Percentiles rank a stretch among this genome's conserved stretches.
phyloP scores from a whole-genome alignment of 805 yeast genomes.

The Kuraishia borneana region DNA sequence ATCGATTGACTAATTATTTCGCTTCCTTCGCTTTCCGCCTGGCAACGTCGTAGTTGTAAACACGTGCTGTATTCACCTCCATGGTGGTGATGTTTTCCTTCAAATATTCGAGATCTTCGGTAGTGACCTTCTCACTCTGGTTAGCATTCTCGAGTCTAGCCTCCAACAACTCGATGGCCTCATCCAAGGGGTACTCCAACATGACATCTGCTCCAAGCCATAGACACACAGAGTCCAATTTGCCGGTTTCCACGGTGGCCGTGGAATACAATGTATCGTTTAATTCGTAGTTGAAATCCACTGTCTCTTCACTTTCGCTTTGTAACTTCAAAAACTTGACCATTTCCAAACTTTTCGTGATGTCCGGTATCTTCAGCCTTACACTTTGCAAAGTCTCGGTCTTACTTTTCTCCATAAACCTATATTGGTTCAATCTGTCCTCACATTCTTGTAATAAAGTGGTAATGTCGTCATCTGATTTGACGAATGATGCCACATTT shows the following conservation, averaged over 20 bases:
- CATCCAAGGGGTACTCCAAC: conserved; percentile 88
- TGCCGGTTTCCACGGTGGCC: conserved; percentile 58
- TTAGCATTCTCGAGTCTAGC: conserved; percentile 54
- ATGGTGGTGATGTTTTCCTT: conserved; percentile 90
- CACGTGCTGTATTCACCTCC: conserved; percentile 94
- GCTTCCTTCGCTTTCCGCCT: conserved; percentile 42
- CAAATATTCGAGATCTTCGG: conserved; percentile 76
- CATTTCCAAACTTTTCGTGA: conserved; percentile 71
- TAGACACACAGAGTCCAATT: conserved; percentile 50
- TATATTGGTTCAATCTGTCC: conserved; percentile 81
- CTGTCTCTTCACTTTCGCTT: conserved; percentile 26
- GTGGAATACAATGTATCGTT: conserved; percentile 87
- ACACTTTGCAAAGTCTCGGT: conserved; percentile 38
- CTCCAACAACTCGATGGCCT: conserved; percentile 64
- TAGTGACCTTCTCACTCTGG: conserved; percentile 45
- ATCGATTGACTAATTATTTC: conserved; percentile 19
- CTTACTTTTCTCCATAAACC: conserved; percentile 66
- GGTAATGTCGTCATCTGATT: conserved; percentile 22
- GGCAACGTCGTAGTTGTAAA: conserved; percentile 82
- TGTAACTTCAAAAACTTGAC: conserved; percentile 47
- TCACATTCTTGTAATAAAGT: conserved; percentile 64
- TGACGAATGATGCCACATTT: conserved; percentile 65
- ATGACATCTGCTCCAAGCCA: conserved; percentile 99
- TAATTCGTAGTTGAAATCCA: conserved; percentile 77
- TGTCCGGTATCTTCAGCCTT: conserved; percentile 78